phyloP scores from a whole-genome alignment of 2,329 filamentous ascomycete species.

The Clonostachys rosea region DNA sequence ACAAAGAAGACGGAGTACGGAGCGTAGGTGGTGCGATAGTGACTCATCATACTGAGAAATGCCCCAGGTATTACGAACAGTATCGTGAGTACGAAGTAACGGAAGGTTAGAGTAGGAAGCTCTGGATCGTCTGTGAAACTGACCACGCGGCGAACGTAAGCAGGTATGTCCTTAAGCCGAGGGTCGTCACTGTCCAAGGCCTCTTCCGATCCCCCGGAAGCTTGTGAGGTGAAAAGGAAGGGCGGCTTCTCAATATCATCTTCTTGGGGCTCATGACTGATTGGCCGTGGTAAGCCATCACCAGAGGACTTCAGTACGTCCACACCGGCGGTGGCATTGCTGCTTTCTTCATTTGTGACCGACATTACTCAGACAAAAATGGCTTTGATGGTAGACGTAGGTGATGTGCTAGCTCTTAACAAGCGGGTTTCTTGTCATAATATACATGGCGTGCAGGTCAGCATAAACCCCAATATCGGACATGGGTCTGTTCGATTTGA shows the following conservation, averaged over 20 bases:
- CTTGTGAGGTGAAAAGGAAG: constrained; percentile 9
- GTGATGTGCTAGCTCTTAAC: too few species aligned
- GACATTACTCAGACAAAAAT: too few species aligned
- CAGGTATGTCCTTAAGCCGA: constrained; percentile 46
- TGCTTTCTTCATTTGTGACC: too few species aligned
- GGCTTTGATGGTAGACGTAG: too few species aligned
- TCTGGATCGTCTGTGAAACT: constrained; percentile 51
- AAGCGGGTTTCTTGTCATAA: too few species aligned
- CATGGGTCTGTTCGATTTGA: too few species aligned
- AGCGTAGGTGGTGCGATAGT: constrained; percentile 51
- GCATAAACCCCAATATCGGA: too few species aligned
- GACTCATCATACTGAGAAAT: constrained; percentile 50
- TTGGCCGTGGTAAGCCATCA: neutral
- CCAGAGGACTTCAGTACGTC: too few species aligned
- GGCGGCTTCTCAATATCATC: constrained; percentile 9
- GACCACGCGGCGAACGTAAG: constrained; percentile 51
- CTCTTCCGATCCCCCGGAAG: constrained; percentile 10
- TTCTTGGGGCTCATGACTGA: neutral
- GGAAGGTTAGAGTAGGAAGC: constrained; percentile 52
- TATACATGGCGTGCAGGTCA: too few species aligned
- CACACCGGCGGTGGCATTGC: too few species aligned
- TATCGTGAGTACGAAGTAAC: constrained; percentile 50
- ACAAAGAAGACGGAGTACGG: constrained; percentile 60
- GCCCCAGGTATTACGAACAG: constrained; percentile 53
- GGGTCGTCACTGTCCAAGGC: constrained; percentile 38